Base-by-base conservation (phyloP, 2,329 filamentous ascomycete genomes). In the Aphanoascus verrucosus region DNA sequence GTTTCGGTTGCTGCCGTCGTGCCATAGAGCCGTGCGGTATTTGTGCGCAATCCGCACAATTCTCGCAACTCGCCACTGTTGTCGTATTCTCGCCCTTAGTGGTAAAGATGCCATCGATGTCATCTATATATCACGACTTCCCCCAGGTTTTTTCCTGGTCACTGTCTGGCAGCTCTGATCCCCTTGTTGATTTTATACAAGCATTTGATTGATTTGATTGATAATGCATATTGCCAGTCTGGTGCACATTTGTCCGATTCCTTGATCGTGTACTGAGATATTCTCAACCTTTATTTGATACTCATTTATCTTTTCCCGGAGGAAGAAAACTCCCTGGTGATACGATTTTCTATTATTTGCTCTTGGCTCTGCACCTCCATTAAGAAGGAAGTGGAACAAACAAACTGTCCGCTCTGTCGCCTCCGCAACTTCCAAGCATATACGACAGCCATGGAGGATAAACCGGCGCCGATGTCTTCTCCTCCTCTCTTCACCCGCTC, bases 41-140 rank as follows among this genome's bases (percentile, higher is more conserved):
- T 55, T 55, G 48, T 55, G 53, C 53, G 46, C 31, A 38, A 34
- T 45, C 42, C 35, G 53, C 53, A 55, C 53, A 55, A 55, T 12
- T 55, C 53, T 47, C 53, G 53, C 53, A 49, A 44, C 38, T 51
- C 41, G 47, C 53, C 53, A 51, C 53, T 35, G 12, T n/a, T 31
- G 32, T 45, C 40, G 7, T 20, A 6, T 14, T 14, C 9, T 38
- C 37, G 15, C 20, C 17, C 11, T n/a, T 15, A 40, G 38, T 6
- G 20, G 2, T 7, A 28, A 52, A 44, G 32, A 28, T 44, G 14
- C 15, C 5, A 23, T 37, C 9, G 14, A 37, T 15, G n/a, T 23
- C 31, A 37, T 19, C 19, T 45, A 52, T 44, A 52, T 52, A 46
- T 40, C 48, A 12, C 15, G 48, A 12, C 45, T 19, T n/a, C 38